These are phyloP conservation scores for Verbascum thapsus DNA, from an alignment of 257 asterid genomes.

Conservation along the genomic window DNA sequence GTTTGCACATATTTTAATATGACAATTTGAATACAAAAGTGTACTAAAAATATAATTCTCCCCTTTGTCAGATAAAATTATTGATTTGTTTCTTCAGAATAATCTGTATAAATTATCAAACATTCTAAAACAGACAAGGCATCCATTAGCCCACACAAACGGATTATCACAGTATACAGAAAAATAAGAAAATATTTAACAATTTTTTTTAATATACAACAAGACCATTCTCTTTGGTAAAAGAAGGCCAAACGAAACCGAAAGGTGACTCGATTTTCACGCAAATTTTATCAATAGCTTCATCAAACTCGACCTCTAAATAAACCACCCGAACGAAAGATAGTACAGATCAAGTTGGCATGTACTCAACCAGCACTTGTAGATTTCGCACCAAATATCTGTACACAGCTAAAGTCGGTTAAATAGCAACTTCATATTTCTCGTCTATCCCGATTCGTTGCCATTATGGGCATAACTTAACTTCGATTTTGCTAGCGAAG, in stretches of 20 bases:
- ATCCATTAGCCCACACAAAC: background rate
- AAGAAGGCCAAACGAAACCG: conserved; percentile 25
- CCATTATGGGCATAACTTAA: conserved; percentile 9
- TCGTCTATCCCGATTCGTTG: conserved; percentile 13
- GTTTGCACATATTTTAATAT: too few species aligned
- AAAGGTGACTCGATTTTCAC: conserved; percentile 16
- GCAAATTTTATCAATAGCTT: background rate
- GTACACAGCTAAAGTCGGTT: conserved; percentile 32
- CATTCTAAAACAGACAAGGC: background rate
- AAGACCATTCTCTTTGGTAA: conserved; percentile 26
- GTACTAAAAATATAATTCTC: too few species aligned
- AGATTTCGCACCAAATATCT: conserved; percentile 30
- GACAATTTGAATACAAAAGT: too few species aligned
- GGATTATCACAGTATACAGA: background rate
- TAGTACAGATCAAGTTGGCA: conserved; percentile 6
- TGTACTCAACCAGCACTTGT: conserved; percentile 27
- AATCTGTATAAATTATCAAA: conserved; percentile 12
- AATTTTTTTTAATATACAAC: conserved; percentile 30
- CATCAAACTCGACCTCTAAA: conserved; percentile 15
- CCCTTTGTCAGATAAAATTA: too few species aligned
- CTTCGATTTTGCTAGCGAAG: conserved; percentile 24
- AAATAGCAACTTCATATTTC: conserved; percentile 1
- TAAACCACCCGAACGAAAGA: conserved; percentile 26
- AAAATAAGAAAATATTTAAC: background rate
- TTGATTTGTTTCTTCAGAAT: background rate